Base-by-base conservation (phyloP, 2,329 filamentous ascomycete genomes). In the Xylaria sp. region DNA sequence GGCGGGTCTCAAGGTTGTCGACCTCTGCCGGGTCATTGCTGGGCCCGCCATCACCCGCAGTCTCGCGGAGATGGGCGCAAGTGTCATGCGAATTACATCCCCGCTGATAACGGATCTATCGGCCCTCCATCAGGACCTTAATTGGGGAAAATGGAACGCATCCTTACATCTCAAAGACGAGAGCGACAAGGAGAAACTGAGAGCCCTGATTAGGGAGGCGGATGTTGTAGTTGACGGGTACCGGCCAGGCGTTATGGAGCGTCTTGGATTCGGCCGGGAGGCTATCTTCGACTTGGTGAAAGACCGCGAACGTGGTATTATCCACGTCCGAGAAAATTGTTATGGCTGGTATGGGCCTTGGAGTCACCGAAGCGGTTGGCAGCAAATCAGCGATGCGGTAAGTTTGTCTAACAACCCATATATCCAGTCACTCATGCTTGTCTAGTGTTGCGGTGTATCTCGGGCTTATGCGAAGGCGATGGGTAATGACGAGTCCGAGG, bases 21-120 rank as follows among this genome's bases (percentile, higher is more conserved):
- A 83, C 57, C 67, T 83, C 4, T 78, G 77, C 7, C 72, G 81
- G 3, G 74, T 83, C 31, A 83, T 84, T 62, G 81, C 82, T 6
- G 81, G 76, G 0, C 82, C 82, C 1, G 70, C 77, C 3, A 74
- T 83, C 17, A 27, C 13, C 73, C 76, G 1, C 72, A 78, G 4
- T 79, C 6, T 63, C 2, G 60, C 60, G 3, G 60, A 63, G 52
- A 60, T 63, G 56, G 82, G 82, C 0, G 82, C 81, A 0, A 78
- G 75, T 40, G 79, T 83, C 1, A 76, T 83, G 75, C 70, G 79
- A 7, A 70, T 83, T 13, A 80, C 79, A 0, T 72, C 73, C 0
- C 69, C 74, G 1, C 69, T 77, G 9, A 55, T 81, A 4, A 72
- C 77, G 0, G 80, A 83, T 51, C 68, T 80, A 56, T 75, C 75